Evolutionary conservation across 2,329 filamentous ascomycete species (phyloP).

Genomic region (Pyricularia sp.): DNA sequence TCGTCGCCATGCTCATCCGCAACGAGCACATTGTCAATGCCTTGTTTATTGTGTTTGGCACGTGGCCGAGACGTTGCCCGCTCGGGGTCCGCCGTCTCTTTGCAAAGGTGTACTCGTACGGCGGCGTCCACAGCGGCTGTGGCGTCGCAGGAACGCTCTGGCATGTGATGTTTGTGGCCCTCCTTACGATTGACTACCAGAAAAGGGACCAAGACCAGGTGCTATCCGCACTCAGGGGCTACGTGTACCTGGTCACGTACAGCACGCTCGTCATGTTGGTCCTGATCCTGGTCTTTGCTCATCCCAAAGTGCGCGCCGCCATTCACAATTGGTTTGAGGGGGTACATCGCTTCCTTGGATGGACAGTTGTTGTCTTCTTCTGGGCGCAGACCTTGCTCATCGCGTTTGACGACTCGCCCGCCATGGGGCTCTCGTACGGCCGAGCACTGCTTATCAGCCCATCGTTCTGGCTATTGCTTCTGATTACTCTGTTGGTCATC

Average conservation of each 20-base stretch:
- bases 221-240: constrained; percentile 14
- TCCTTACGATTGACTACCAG: constrained; percentile 20
- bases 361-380: constrained; percentile 37
- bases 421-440: constrained; percentile 21
- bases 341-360: constrained; percentile 25
- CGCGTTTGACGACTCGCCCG: constrained; percentile 31
- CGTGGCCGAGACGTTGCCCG: constrained; percentile 19
- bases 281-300: constrained; percentile 18
- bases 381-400: constrained; percentile 53
- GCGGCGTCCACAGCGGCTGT: constrained; percentile 43
- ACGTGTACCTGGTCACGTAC: constrained; percentile 19
- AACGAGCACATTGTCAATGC: constrained; percentile 44
- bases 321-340: constrained; percentile 25
- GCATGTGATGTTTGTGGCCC: constrained; percentile 28
- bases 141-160: constrained; percentile 37
- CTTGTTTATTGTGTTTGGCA: constrained; percentile 32
- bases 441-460: constrained; percentile 26
- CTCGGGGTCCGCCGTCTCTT: constrained; percentile 32
- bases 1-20: constrained; percentile 35
- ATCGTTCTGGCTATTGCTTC: constrained; percentile 57
- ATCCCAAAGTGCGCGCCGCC: constrained; percentile 18
- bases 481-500: constrained; percentile 55
- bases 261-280: constrained; percentile 17
- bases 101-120: constrained; percentile 43
- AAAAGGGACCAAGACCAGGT: neutral